Base-by-base conservation (phyloP, 225 moss, liverwort and hornwort genomes). In the Polytrichum formosum region DNA sequence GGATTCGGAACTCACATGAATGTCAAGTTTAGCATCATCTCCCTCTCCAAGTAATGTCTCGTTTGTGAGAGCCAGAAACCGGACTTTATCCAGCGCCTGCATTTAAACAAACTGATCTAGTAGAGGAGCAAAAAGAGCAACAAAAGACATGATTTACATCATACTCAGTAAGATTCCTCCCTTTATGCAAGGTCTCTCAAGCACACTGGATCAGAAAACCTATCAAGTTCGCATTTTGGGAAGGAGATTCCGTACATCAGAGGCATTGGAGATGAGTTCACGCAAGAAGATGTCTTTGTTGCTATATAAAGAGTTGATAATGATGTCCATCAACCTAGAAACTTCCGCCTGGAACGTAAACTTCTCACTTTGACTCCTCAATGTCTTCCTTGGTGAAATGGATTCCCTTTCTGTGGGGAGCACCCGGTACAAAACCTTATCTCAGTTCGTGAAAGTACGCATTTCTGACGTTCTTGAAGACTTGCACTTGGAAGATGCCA, bases 221-320 rank as follows among this genome's bases (percentile, higher is more conserved):
- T 13, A 16, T 46, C 46, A 46, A 37, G 61, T 88, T 82, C 27
- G 61, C 1, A 61, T 22, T 16, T 22, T 22, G 61, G 80, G 13
- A 46, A 13, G 46, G 3, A 72, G 25, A n/a, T 66, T 69, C 46
- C 72, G 53, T 84, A 96, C 91, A 78, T 96, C 90, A 6, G 90
- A 91, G 67, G 93, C 93, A 72, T 96, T 96, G 7, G 96, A 96
- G 69, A 96, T 91, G 37, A 96, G 88, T 83, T 96, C 90, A 21
- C 90, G 75, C 4, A 96, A 73, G 66, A 87, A 96, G 20, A 96
- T 83, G 31, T 96, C 91, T 75, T 85, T 96, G 56, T 89, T 96
- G 78, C 81, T 96, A 53, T 96, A 96, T 0, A 93, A 37, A 6
- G 91, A 93, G 67, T 93, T 88, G 77, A 96, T 96, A 71, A 93